Percentiles rank a stretch among this genome's conserved stretches.
These are phyloP conservation scores for Haplosporangium sp. DNA, from an alignment of 371 early-diverging fungal species.

Conservation along the genomic window DNA sequence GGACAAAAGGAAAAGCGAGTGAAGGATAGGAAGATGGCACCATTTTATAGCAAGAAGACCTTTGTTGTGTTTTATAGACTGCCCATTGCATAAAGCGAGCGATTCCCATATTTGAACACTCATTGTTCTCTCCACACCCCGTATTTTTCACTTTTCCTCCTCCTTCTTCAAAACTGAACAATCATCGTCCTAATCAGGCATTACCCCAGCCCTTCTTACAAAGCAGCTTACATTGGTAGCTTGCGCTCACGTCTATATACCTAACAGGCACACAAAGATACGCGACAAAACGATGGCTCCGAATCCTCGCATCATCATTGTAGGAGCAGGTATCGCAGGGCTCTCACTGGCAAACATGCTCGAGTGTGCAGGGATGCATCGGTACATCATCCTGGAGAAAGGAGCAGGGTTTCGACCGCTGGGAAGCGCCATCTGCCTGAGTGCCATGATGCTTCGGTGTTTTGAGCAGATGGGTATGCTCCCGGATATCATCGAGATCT, in stretches of 20 bases:
- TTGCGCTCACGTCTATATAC: too few relatives aligned
- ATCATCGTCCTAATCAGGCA: constrained; percentile 9
- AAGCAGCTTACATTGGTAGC: too few relatives aligned
- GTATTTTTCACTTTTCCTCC: neutral
- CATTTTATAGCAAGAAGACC: neutral
- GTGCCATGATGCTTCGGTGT: constrained; percentile 31
- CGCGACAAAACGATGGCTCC: constrained; percentile 20
- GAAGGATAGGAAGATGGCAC: too few relatives aligned
- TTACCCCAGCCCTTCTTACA: too few relatives aligned
- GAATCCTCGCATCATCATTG: constrained; percentile 29
- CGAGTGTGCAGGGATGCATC: constrained; percentile 32
- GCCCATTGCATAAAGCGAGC: constrained; percentile 3
- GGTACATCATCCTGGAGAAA: constrained; percentile 29
- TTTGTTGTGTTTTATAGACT: neutral
- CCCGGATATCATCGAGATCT: constrained; percentile 27
- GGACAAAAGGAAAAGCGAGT: too few relatives aligned
- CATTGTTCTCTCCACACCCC: constrained; percentile 20
- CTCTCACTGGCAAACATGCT: constrained; percentile 38
- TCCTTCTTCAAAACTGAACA: neutral
- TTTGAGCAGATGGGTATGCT: constrained; percentile 37
- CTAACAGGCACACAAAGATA: too few relatives aligned
- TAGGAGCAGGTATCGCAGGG: constrained; percentile 40
- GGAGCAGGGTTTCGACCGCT: constrained; percentile 7
- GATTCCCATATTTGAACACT: constrained; percentile 28
- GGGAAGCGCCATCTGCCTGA: constrained; percentile 24